These are phyloP conservation scores for Camellia japonica DNA, from an alignment of 148 eudicot species.

Conservation along the genomic window DNA sequence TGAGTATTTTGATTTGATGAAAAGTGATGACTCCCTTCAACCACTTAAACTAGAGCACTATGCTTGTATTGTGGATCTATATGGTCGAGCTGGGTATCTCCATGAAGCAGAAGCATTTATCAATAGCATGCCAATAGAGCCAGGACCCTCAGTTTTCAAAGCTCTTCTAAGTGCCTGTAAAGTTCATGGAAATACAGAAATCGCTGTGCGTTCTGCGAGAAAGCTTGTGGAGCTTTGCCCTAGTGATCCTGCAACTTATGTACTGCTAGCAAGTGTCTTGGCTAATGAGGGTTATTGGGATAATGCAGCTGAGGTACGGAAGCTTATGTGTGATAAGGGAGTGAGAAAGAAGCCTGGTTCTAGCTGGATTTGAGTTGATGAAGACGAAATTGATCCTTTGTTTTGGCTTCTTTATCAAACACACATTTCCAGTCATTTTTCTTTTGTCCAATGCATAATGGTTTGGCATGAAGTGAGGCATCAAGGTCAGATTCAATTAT, in stretches of 20 bases:
- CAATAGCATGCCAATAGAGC: slow-evolving; percentile 42
- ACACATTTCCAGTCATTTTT: neutral
- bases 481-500: neutral
- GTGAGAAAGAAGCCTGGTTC: slow-evolving; percentile 37
- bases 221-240: slow-evolving; percentile 49
- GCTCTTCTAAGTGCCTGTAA: slow-evolving; percentile 55
- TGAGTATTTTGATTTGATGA: slow-evolving; percentile 42
- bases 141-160: slow-evolving; percentile 47
- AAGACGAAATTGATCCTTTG: neutral
- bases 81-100: slow-evolving; percentile 53
- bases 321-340: slow-evolving; percentile 41
- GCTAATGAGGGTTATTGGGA: slow-evolving; percentile 51
- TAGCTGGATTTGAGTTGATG: slow-evolving; percentile 42
- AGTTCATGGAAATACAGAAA: slow-evolving; percentile 47
- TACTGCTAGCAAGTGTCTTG: slow-evolving; percentile 45
- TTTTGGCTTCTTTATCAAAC: neutral
- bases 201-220: slow-evolving; percentile 39
- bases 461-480: neutral
- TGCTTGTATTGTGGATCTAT: slow-evolving; percentile 63
- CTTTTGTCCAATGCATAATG: neutral
- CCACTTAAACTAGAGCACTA: slow-evolving; percentile 42
- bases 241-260: slow-evolving; percentile 44
- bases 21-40: slow-evolving; percentile 24
- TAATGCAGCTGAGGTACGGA: slow-evolving; percentile 44
- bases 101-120: slow-evolving; percentile 55